Evolutionary conservation across 2,329 filamentous ascomycete genomes (phyloP), one percentile per base, ranked within the genome.

Genomic region (Venturiaceae sp.): DNA sequence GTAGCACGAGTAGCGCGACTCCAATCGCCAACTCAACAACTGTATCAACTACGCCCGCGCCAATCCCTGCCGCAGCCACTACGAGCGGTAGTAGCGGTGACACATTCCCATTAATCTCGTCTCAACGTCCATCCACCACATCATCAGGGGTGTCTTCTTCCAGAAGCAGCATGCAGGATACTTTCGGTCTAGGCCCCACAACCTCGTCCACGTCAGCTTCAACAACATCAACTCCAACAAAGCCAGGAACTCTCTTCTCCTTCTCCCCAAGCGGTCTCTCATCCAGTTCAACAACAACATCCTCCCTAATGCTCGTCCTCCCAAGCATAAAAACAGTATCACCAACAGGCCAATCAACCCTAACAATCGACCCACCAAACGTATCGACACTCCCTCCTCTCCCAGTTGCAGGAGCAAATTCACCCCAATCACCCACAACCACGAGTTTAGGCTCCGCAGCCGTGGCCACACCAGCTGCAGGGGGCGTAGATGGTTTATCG

Each of bases 81-180:
- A 33, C 36, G 5, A 39, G 30, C 26, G 54, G 34, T 23, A 56
- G 37, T 39, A 46, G 54, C 23, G 39, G 9, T 28, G 54, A 56
- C 41, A 56, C 54, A 36, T 39, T 56, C n/a, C 54, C 28, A 23
- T 46, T 56, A 19, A 32, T 46, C 36, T 28, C 54, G 39, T 50
- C 44, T 16, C 44, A 50, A 5, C 13, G 23, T n/a, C 21, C 36
- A 19, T 19, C 54, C 33, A 56, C 28, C n/a, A 36, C 28, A 26
- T 19, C 39, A 39, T 30, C 53, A 9, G 37, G 33, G 8, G 37
- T 56, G 1, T 56, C 37, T 7, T n/a, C 53, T 4, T 32, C 53
- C 16, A 34, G 26, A 56, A 21, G 28, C 21, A 56, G 53, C 34
- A 44, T 44, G 34, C 21, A 41, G 21, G 19, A 39, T 21, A 28